These are phyloP conservation scores for Verbascum thapsus DNA, from an alignment of 257 asterid genomes.

Conservation along the genomic window DNA sequence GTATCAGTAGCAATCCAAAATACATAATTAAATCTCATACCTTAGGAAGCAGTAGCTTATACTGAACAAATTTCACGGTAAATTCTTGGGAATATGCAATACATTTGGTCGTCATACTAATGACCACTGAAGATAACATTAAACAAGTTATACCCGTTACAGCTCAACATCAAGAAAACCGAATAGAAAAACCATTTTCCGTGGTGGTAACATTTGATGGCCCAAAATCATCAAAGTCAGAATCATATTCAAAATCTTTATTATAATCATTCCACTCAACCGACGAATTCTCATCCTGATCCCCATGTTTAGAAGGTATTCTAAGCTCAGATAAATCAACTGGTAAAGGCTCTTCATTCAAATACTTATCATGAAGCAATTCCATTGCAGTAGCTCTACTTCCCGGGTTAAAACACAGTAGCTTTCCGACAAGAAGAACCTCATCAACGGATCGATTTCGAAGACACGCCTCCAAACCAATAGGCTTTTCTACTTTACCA, in stretches of 20 bases:
- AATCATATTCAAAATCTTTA: constrained; percentile 58
- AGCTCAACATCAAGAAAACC: constrained; percentile 46
- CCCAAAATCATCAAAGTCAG: constrained; percentile 78
- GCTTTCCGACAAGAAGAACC: constrained; percentile 57
- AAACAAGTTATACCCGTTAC: neutral
- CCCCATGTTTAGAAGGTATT: constrained; percentile 63
- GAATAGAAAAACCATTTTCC: constrained; percentile 65
- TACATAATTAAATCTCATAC: constrained; percentile 15
- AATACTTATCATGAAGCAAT: constrained; percentile 75
- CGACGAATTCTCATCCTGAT: constrained; percentile 54
- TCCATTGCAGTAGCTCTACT: constrained; percentile 81
- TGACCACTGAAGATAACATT: neutral
- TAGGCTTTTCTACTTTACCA: constrained; percentile 64
- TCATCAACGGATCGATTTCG: constrained; percentile 63
- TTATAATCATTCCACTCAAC: constrained; percentile 51
- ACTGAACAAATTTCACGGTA: neutral
- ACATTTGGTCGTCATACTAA: neutral
- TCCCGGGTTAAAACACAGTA: constrained; percentile 68
- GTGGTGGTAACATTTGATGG: constrained; percentile 46
- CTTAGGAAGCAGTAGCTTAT: constrained; percentile 7
- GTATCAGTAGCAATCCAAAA: neutral
- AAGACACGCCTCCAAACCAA: constrained; percentile 66
- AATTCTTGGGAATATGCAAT: neutral
- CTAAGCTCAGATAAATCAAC: constrained; percentile 62
- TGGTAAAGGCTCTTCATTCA: constrained; percentile 82